Conservation (phyloP, 108 stramenopile species). For the Pseudonitzschia multiseries region DNA sequence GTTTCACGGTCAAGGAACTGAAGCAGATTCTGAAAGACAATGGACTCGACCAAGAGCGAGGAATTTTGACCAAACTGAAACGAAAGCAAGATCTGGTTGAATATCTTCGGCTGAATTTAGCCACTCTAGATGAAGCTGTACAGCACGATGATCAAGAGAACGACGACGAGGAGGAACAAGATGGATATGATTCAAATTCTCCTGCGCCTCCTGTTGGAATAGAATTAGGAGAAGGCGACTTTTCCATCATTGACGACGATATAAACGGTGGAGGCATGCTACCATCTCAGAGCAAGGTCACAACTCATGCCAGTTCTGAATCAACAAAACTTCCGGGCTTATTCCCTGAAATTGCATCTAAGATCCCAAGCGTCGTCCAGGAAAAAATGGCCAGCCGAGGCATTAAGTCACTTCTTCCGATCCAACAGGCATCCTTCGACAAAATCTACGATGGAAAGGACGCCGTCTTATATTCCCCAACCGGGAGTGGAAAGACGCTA, state of each 20-base stretch:
- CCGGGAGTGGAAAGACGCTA: conserved; percentile 95
- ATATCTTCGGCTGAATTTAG: conserved; percentile 31
- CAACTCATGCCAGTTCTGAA: neutral
- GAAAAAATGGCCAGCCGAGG: conserved; percentile 16
- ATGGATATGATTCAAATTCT: neutral
- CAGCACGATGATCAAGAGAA: neutral
- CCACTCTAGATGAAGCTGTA: neutral
- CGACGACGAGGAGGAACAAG: neutral
- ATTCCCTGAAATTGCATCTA: neutral
- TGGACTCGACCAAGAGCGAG: conserved; percentile 35
- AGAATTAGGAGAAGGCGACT: conserved; percentile 3
- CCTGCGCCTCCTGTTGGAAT: neutral
- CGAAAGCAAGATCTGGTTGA: conserved; percentile 66
- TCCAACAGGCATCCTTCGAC: conserved; percentile 44
- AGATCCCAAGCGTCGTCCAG: conserved; percentile 3
- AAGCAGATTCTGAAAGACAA: conserved; percentile 45
- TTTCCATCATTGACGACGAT: conserved; percentile 2
- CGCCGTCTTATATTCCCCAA: conserved; percentile 58
- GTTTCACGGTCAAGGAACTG: conserved; percentile 72
- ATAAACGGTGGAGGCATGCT: neutral
- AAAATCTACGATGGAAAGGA: conserved; percentile 43
- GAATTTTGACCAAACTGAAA: conserved; percentile 46
- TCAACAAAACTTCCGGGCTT: neutral
- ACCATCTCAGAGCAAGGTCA: neutral
- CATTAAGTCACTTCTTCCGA: conserved; percentile 32